These are phyloP conservation scores for Podospora conica DNA, from an alignment of 495 filamentous ascomycete genomes.

Conservation along the genomic window DNA sequence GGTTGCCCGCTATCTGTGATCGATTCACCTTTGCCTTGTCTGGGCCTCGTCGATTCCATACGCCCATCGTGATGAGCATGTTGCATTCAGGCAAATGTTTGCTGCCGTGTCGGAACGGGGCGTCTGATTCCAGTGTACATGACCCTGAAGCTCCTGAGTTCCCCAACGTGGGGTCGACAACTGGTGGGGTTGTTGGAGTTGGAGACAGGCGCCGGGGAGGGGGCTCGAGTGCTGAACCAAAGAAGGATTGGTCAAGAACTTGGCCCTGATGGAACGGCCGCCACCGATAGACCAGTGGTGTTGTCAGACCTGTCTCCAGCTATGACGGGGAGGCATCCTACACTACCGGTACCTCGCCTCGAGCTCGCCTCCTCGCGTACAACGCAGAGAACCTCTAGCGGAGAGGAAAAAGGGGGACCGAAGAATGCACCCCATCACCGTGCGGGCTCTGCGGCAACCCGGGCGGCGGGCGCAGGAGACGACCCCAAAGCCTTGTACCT, in stretches of 20 bases:
- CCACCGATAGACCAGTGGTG: not conserved
- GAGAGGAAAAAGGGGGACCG: not conserved
- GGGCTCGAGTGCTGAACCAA: too few species aligned
- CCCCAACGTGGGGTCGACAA: not conserved
- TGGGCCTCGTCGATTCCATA: not conserved
- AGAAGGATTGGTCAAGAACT: not conserved
- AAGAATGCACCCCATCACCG: not conserved
- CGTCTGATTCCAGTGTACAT: not conserved
- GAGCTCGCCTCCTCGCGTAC: not conserved
- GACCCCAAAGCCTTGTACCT: not conserved
- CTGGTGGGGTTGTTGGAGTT: not conserved
- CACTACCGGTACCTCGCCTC: too few species aligned
- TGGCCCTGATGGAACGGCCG: not conserved
- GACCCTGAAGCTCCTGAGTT: not conserved
- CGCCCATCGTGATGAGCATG: not conserved
- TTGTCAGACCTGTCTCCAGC: not conserved
- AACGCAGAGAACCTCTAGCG: not conserved
- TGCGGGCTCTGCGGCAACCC: not conserved
- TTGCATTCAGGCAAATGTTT: not conserved
- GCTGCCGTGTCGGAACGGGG: not conserved
- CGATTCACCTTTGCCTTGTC: not conserved
- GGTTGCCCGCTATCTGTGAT: not conserved
- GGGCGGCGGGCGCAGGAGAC: not conserved
- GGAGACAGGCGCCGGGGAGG: not conserved
- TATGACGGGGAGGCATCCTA: not conserved